Conservation (phyloP, 1,284 basidiomycete genomes). For the Austroboletus novae-zelandiae region DNA sequence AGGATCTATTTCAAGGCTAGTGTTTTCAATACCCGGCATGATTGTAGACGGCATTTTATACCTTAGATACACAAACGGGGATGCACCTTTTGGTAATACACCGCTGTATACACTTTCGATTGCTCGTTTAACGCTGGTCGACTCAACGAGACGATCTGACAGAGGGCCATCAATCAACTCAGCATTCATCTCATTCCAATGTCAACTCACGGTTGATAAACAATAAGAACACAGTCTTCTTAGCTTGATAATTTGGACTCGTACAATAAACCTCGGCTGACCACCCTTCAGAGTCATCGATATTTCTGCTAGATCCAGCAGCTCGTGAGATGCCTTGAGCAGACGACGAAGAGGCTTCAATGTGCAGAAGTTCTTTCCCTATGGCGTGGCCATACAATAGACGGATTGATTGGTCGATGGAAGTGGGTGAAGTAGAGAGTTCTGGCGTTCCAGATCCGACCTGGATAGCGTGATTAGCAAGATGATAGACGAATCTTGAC, state of each 20-base stretch:
- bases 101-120: slow-evolving; percentile 85
- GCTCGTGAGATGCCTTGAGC: slow-evolving; percentile 15
- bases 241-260: slow-evolving; percentile 86
- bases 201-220: slow-evolving; percentile 90
- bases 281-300: slow-evolving; percentile 52
- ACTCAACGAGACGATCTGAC: slow-evolving; percentile 92
- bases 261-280: slow-evolving; percentile 77
- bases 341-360: slow-evolving; percentile 40
- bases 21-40: slow-evolving; percentile 1
- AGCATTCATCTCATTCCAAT: background rate
- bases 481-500: background rate
- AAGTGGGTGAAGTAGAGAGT: slow-evolving; percentile 76
- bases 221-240: slow-evolving; percentile 83
- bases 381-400: slow-evolving; percentile 81
- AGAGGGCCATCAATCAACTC: background rate
- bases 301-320: slow-evolving; percentile 14
- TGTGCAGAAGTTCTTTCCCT: slow-evolving; percentile 76
- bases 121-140: slow-evolving; percentile 81
- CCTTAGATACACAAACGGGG: slow-evolving; percentile 93
- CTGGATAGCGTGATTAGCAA: slow-evolving; percentile 38
- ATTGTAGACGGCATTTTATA: slow-evolving; percentile 26
- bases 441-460: slow-evolving; percentile 74
- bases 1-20: slow-evolving; percentile 81
- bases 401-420: slow-evolving; percentile 73
- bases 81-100: slow-evolving; percentile 89